phyloP scores from a whole-genome alignment of 176 grass and related monocot genomes.

The Secale cereale region DNA sequence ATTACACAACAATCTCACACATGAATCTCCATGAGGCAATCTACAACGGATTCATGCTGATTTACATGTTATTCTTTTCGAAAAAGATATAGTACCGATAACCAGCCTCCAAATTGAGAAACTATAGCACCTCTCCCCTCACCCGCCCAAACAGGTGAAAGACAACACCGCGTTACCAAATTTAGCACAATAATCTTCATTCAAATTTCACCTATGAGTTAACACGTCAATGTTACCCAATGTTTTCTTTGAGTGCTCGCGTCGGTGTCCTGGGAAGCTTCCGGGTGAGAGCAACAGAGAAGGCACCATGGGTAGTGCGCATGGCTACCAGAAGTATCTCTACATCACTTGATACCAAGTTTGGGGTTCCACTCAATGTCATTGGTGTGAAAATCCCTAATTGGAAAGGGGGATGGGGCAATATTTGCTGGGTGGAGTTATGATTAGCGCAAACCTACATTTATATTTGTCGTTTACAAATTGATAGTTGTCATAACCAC shows the following conservation, averaged over 20 bases:
- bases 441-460: not conserved
- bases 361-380: not conserved
- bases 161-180: not conserved
- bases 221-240: not conserved
- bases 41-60: too few relatives aligned
- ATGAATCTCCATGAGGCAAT: too few relatives aligned
- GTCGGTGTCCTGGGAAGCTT: not conserved
- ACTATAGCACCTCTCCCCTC: too few relatives aligned
- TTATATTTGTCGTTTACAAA: not conserved
- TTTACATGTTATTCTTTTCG: too few relatives aligned
- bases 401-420: not conserved
- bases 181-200: not conserved
- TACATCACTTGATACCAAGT: not conserved
- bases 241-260: not conserved
- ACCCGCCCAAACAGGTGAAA: not conserved
- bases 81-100: too few relatives aligned
- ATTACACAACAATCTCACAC: too few relatives aligned
- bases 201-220: not conserved
- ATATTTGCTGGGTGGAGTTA: not conserved
- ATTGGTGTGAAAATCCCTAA: not conserved
- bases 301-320: not conserved
- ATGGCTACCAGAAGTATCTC: not conserved
- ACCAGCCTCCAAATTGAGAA: too few relatives aligned
- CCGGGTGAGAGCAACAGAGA: not conserved
- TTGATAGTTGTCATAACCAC: not conserved